phyloP scores from a whole-genome alignment of 192 early-diverging fungal genomes.

The Backusella luteola region DNA sequence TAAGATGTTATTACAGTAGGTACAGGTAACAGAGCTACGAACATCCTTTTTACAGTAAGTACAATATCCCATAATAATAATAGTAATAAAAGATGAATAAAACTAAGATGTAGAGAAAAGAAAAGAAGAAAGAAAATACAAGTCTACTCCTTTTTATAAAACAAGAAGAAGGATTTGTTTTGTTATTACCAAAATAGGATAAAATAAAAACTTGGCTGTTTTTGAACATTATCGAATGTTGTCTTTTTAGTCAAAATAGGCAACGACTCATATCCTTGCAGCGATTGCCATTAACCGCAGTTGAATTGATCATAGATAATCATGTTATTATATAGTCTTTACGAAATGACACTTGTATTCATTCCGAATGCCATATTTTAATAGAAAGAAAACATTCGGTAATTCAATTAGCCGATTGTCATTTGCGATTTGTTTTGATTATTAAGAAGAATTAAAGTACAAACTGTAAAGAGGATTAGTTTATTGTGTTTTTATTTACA shows the following conservation, averaged over 20 bases:
- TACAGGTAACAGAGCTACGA: background rate
- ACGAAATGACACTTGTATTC: background rate
- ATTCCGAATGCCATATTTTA: background rate
- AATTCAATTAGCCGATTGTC: background rate
- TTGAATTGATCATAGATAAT: background rate
- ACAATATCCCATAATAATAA: constrained; percentile 7
- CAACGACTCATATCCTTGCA: background rate
- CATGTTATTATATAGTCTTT: background rate
- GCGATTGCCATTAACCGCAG: background rate
- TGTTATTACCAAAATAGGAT: constrained; percentile 1
- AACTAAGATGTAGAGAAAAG: background rate
- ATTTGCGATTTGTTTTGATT: background rate
- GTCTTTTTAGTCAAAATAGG: background rate
- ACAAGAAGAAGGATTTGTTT: background rate
- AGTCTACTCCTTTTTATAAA: background rate
- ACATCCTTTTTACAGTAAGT: constrained; percentile 12
- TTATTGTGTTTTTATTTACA: too few species aligned
- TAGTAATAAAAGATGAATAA: background rate
- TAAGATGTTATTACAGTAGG: background rate
- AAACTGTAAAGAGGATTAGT: too few species aligned
- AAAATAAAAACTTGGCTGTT: background rate
- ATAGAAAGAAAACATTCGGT: background rate
- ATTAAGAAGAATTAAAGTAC: background rate
- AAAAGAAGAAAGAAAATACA: background rate
- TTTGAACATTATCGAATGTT: background rate